Conservation (phyloP, 1,284 basidiomycete genomes). For the Ceratobasidium sp. region DNA sequence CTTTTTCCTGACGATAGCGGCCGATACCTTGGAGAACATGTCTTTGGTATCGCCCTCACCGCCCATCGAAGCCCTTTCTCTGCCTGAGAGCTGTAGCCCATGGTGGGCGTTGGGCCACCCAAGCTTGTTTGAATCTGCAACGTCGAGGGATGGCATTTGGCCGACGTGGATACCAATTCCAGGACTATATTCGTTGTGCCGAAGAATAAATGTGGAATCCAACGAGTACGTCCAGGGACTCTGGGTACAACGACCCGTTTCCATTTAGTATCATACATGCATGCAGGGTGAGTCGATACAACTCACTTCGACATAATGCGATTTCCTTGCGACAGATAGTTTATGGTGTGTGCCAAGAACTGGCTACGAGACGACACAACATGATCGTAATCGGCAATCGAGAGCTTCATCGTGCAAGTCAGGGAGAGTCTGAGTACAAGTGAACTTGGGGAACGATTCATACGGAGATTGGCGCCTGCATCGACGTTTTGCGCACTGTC, state of each 20-base stretch:
- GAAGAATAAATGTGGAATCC: background rate
- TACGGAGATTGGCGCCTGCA: background rate
- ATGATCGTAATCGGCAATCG: no score
- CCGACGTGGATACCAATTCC: constrained; percentile 15
- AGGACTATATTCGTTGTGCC: background rate
- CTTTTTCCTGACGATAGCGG: no score
- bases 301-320: no score
- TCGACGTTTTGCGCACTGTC: background rate
- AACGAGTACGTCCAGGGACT: constrained; percentile 21
- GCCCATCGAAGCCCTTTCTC: background rate
- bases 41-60: background rate
- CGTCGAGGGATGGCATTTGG: background rate
- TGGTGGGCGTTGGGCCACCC: background rate
- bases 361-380: no score
- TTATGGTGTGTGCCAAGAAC: no score
- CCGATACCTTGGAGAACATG: no score
- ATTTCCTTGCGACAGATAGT: no score
- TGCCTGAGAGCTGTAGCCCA: background rate
- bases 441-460: constrained; percentile 1
- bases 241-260: constrained; percentile 10
- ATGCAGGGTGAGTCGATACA: no score
- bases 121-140: background rate
- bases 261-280: no score
- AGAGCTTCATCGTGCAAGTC: background rate
- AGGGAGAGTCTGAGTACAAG: background rate